These are phyloP conservation scores for Syncephalastrum contaminatum DNA, from an alignment of 371 early-diverging fungal genomes.

Conservation along the genomic window DNA sequence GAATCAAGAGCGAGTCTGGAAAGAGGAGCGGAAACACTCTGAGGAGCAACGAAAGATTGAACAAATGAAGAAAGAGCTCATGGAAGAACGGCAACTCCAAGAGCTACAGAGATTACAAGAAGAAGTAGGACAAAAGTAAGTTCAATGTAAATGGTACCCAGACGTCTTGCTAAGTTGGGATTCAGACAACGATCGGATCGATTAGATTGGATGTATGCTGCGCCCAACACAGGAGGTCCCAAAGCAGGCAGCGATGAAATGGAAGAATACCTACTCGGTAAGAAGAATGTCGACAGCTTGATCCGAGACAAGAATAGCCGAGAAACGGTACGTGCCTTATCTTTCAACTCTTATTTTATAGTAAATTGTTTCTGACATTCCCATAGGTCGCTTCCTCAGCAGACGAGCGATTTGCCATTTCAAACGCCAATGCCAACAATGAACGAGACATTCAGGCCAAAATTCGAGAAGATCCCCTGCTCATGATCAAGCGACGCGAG, in stretches of 20 bases:
- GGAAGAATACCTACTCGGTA: slow-evolving; percentile 92
- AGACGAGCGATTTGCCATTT: slow-evolving; percentile 33
- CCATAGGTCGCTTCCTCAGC: slow-evolving; percentile 19
- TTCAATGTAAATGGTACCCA: background rate
- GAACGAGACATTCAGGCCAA: slow-evolving; percentile 82
- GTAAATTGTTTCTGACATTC: background rate
- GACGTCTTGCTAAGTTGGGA: background rate
- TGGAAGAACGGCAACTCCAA: slow-evolving; percentile 85
- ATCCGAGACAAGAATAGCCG: slow-evolving; percentile 50
- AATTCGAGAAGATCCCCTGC: slow-evolving; percentile 89
- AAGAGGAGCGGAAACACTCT: slow-evolving; percentile 78
- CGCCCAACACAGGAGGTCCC: slow-evolving; percentile 55
- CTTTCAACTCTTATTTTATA: too few relatives aligned
- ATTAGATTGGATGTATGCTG: slow-evolving; percentile 96
- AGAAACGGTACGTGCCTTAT: slow-evolving; percentile 36
- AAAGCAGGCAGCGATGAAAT: slow-evolving; percentile 65
- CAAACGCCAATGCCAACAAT: slow-evolving; percentile 72
- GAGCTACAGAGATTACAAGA: slow-evolving; percentile 86
- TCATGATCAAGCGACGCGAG: slow-evolving; percentile 84
- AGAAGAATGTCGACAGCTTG: slow-evolving; percentile 75
- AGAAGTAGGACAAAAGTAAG: slow-evolving; percentile 65
- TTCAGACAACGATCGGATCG: slow-evolving; percentile 68
- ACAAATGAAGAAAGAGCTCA: slow-evolving; percentile 88
- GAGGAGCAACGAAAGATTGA: slow-evolving; percentile 87
- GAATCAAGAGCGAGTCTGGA: slow-evolving; percentile 92